Evolutionary conservation across 371 early-diverging fungal genomes (phyloP).

Genomic region (Mucor irregularis): DNA sequence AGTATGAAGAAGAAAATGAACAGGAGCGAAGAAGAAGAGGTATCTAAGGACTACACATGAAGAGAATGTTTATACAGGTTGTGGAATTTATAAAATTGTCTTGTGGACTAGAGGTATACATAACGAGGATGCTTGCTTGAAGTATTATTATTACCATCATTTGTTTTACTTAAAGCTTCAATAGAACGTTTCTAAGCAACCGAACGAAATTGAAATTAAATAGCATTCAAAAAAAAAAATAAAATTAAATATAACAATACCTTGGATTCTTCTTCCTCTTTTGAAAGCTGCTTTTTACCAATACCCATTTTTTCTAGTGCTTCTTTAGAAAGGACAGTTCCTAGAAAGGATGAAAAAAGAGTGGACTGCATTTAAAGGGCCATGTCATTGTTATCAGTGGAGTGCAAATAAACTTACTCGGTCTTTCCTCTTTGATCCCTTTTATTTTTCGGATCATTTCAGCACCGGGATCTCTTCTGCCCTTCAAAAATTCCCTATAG

Average conservation of each 20-base stretch:
- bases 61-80: conserved; percentile 23
- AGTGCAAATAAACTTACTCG: too few species aligned
- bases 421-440: conserved; percentile 34
- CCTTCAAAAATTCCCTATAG: conserved; percentile 38
- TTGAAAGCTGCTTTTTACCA: conserved; percentile 15
- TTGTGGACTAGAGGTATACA: conserved; percentile 32
- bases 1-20: conserved; percentile 2
- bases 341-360: conserved; percentile 1
- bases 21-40: background rate
- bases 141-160: background rate
- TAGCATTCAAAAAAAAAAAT: conserved; percentile 1
- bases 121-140: conserved; percentile 42
- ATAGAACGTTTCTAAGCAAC: conserved; percentile 35
- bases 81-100: conserved; percentile 22
- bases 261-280: conserved; percentile 38
- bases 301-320: conserved; percentile 40
- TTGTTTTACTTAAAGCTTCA: conserved; percentile 27
- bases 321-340: conserved; percentile 29
- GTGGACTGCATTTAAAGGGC: background rate
- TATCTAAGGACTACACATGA: background rate
- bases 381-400: too few species aligned
- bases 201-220: too few species aligned
- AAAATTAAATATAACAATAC: conserved; percentile 10
- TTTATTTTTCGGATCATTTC: conserved; percentile 40
- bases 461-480: conserved; percentile 40